phyloP scores from a whole-genome alignment of 1,284 basidiomycete genomes.

The Mrakiaceae sp. region DNA sequence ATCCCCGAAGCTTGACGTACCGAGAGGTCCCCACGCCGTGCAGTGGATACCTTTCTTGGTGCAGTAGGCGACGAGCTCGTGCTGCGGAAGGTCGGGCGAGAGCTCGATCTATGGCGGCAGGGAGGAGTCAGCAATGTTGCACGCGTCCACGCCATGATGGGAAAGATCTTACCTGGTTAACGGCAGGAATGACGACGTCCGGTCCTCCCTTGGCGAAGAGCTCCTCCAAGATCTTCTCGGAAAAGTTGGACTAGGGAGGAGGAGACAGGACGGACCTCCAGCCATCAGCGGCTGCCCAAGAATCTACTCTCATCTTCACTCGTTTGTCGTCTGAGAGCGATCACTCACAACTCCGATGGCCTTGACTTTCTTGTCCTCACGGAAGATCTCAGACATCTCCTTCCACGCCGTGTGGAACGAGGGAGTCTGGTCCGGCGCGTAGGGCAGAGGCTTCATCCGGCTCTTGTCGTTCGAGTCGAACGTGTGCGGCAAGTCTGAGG shows the following conservation, averaged over 20 bases:
- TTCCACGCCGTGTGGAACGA: slow-evolving; percentile 5
- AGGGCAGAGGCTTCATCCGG: background rate
- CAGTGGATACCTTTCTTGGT: slow-evolving; percentile 20
- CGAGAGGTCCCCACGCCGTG: slow-evolving; percentile 21
- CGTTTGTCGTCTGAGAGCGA: too few relatives aligned
- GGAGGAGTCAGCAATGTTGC: too few relatives aligned
- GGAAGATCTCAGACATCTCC: slow-evolving; percentile 6
- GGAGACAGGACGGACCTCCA: too few relatives aligned
- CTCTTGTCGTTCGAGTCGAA: background rate
- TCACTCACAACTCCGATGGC: slow-evolving; percentile 7
- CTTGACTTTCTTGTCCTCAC: slow-evolving; percentile 5
- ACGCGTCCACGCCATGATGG: too few relatives aligned
- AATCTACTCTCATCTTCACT: too few relatives aligned
- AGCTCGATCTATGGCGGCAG: slow-evolving; percentile 10
- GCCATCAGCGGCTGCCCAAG: too few relatives aligned
- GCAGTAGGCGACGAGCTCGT: slow-evolving; percentile 19
- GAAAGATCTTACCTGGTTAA: background rate
- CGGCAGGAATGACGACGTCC: slow-evolving; percentile 44
- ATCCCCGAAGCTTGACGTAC: background rate
- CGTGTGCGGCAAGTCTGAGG: slow-evolving; percentile 1
- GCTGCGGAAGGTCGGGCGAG: slow-evolving; percentile 14
- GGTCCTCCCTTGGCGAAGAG: background rate
- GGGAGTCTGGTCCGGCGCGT: background rate
- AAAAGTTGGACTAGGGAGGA: slow-evolving; percentile 2
- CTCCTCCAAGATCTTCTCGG: slow-evolving; percentile 10